Base-by-base conservation (phyloP, 129 eudicot genomes). In the Saussurea involucrata region DNA sequence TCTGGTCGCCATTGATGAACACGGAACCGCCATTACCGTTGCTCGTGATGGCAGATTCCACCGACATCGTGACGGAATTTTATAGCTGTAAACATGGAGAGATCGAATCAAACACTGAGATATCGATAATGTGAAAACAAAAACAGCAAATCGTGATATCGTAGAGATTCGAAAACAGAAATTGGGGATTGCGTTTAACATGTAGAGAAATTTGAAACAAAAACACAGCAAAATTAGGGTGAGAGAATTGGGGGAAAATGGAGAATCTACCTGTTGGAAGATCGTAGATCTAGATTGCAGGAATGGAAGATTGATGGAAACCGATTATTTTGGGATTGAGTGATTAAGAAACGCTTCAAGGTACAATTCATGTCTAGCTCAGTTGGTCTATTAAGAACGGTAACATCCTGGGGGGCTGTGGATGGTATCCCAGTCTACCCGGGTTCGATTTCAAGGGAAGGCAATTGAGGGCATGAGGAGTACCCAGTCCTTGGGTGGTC, bases 241-340 rank as follows among this genome's bases (percentile, higher is more conserved):
- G 69, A 74, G 25, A 21, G 10, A 22, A 61, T 63, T 15, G 2
- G 58, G 69, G 78, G 69, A 12, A 32, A 61, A 60, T 60, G 78
- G 34, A 53, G 36, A 21, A 33, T 72, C 55, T 57, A 73, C 68
- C 68, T 61, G 40, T 9, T 27, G 31, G 44, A 66, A 75, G 63
- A 75, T 63, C 18, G 79, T 63, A 74, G 78, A 74, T 34, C 58
- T 74, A 34, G 78, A 74, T 60, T 74, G 69, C 58, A 22, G 70
- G 70, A 27, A 24, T 49, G 58, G 58, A 49, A 17, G 58, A 49
- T 1, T 21, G 15, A 9, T 31, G 33, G 49, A 66, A 32, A 57
- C 21, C 68, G 68, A 57, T 73, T 73, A 21, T 32, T 58, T 73
- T 12, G 78, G 36, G 78, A 73, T 73, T 60, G 57, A 32, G 55